Evolutionary conservation across 2,329 filamentous ascomycete genomes (phyloP).

Genomic region (Sphaerulina vaccinii): DNA sequence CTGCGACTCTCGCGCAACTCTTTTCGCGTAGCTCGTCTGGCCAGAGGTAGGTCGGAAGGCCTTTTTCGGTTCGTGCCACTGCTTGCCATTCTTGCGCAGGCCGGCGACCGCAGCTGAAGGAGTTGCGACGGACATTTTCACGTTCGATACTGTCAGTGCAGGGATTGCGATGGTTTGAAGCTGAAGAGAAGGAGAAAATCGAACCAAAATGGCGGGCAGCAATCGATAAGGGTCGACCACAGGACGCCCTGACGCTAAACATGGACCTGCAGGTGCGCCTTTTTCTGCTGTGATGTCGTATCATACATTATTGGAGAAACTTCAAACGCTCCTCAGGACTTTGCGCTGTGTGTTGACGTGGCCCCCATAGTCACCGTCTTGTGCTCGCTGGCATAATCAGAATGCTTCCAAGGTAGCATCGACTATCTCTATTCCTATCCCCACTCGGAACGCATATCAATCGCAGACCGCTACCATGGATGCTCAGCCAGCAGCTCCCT

Average conservation of each 20-base stretch:
- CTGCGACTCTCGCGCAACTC: slow-evolving; percentile 67
- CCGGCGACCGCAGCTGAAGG: slow-evolving; percentile 42
- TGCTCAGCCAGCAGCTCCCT: not conserved
- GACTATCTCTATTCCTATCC: not conserved
- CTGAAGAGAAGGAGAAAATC: too few species aligned
- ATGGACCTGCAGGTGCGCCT: too few species aligned
- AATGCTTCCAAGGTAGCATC: not conserved
- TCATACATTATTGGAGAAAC: too few species aligned
- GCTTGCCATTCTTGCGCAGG: slow-evolving; percentile 90
- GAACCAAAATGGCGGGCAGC: too few species aligned
- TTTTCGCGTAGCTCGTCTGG: slow-evolving; percentile 74
- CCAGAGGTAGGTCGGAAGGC: slow-evolving; percentile 81
- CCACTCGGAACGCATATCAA: too few species aligned
- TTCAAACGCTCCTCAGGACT: too few species aligned
- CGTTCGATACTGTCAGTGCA: slow-evolving; percentile 17
- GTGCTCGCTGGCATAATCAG: not conserved
- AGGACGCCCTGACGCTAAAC: too few species aligned
- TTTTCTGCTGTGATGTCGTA: too few species aligned
- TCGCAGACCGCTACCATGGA: not conserved
- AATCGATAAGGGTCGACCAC: too few species aligned
- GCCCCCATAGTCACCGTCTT: too few species aligned
- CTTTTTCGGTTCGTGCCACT: slow-evolving; percentile 83
- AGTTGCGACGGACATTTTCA: slow-evolving; percentile 31
- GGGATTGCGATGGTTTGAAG: too few species aligned
- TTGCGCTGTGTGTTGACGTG: too few species aligned